Evolutionary conservation across 2,329 filamentous ascomycete species (phyloP), one percentile per base, ranked within the genome.

Genomic region (Arthrobotrys musiformis): DNA sequence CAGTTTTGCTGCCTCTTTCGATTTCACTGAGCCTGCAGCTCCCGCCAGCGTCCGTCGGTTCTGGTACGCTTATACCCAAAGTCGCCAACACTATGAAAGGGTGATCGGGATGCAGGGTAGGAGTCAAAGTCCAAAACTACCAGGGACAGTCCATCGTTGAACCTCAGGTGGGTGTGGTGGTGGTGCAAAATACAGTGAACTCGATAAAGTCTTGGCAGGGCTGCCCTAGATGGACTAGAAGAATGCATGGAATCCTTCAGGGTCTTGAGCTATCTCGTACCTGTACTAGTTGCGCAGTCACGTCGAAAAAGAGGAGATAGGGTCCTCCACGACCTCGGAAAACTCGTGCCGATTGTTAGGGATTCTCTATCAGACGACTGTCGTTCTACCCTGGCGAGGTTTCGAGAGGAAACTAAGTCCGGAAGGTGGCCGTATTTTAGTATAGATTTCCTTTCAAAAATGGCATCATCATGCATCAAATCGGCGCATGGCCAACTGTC

Each of bases 381-480:
- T 37, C 33, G 17, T 37, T 26, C 17, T 50, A 52, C 44, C 50
- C 26, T 35, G 44, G n/a, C 42, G 35, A 24, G 61, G 26, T 37
- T 63, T 8, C 11, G 33, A 58, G 30, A n/a, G 17, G 22, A 37
- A n/a, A 48, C 17, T 19, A 13, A 40, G 54, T 40, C 33, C 19
- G 54, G 33, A 58, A 58, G 54, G 54, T 58, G 30, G 26, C 7
- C 50, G 54, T 26, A n/a, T n/a, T n/a, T 7, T 19, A 42, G 40
- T 19, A 37, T 37, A 40, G 30, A 42, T 42, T 58, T 28, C n/a
- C n/a, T 24, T 35, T 33, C 54, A 37, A 52, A 40, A n/a, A 74
- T 74, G 70, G 30, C 62, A 74, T 68, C 70, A 68, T 74, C 30
- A 26, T 61, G 70, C 70, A 74, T 66, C 70, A 62, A 74, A 68